Evolutionary conservation across 371 early-diverging fungal species (phyloP).

Genomic region (Conidiobolus coronatus): DNA sequence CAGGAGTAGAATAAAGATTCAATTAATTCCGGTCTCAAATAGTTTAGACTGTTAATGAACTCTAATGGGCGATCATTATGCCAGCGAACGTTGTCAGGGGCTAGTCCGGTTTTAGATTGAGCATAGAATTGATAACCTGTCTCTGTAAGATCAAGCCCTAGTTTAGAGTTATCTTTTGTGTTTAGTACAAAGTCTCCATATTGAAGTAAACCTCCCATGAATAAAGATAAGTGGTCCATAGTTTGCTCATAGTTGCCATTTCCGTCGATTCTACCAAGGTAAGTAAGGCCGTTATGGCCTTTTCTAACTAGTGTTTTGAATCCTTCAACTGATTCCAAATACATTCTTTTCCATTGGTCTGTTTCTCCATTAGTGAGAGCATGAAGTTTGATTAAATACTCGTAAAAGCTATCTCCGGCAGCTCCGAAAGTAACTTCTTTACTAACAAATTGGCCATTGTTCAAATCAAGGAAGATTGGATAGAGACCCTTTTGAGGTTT

Average conservation of each 20-base stretch:
- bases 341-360: no score
- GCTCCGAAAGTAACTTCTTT: conserved; percentile 5
- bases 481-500: conserved; percentile 31
- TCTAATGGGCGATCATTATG: not conserved
- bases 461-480: conserved; percentile 14
- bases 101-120: conserved; percentile 20
- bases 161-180: conserved; percentile 16
- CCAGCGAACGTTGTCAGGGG: conserved; percentile 23
- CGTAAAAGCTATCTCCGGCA: conserved; percentile 8
- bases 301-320: no score
- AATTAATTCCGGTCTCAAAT: conserved; percentile 24
- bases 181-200: conserved; percentile 26
- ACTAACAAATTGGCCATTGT: conserved; percentile 7
- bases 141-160: conserved; percentile 23
- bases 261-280: not conserved
- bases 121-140: conserved; percentile 35
- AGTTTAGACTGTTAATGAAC: not conserved
- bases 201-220: conserved; percentile 43
- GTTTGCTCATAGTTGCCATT: not conserved
- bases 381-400: conserved; percentile 4
- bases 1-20: conserved; percentile 53
- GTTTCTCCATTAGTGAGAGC: no score
- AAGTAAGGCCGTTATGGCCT: no score
- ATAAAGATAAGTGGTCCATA: conserved; percentile 17
- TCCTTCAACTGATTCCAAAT: no score